phyloP scores from a whole-genome alignment of 805 yeast species.

The Wickerhamia fluorescens region DNA sequence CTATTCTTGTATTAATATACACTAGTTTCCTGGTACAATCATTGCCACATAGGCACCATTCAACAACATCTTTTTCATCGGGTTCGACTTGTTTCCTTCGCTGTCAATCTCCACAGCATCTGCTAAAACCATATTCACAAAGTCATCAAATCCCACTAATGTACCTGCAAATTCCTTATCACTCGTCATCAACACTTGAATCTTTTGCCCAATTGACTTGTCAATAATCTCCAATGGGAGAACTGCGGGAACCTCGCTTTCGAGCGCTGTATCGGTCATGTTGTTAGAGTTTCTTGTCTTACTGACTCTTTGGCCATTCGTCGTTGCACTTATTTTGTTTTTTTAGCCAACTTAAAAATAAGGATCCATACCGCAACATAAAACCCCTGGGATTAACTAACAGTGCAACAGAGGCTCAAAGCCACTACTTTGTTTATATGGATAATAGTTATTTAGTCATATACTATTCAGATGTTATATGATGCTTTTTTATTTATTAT shows the following conservation, averaged over 20 bases:
- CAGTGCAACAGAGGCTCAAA: too few relatives aligned
- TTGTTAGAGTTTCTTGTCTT: slow-evolving; percentile 3
- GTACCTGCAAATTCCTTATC: slow-evolving; percentile 82
- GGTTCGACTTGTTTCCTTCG: slow-evolving; percentile 37
- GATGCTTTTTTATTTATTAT: too few relatives aligned
- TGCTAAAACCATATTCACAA: slow-evolving; percentile 82
- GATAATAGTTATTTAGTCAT: too few relatives aligned
- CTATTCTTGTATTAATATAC: too few relatives aligned
- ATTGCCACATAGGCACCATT: slow-evolving; percentile 70
- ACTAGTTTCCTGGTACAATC: too few relatives aligned
- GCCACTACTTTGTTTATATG: too few relatives aligned
- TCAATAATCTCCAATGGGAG: slow-evolving; percentile 85
- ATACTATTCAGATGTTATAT: too few relatives aligned
- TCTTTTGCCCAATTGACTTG: slow-evolving; percentile 72
- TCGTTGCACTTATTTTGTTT: slow-evolving; percentile 1
- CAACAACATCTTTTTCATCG: slow-evolving; percentile 52
- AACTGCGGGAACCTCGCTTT: too few relatives aligned
- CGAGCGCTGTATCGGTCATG: slow-evolving; percentile 6
- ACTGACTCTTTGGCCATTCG: slow-evolving; percentile 1
- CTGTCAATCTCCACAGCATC: slow-evolving; percentile 60
- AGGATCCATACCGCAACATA: too few relatives aligned
- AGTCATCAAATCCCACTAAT: slow-evolving; percentile 89
- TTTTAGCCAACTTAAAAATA: slow-evolving; percentile 1
- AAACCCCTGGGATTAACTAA: too few relatives aligned
- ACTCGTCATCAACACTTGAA: slow-evolving; percentile 61